phyloP scores from a whole-genome alignment of 129 eudicot genomes.

The Solidago caesia region DNA sequence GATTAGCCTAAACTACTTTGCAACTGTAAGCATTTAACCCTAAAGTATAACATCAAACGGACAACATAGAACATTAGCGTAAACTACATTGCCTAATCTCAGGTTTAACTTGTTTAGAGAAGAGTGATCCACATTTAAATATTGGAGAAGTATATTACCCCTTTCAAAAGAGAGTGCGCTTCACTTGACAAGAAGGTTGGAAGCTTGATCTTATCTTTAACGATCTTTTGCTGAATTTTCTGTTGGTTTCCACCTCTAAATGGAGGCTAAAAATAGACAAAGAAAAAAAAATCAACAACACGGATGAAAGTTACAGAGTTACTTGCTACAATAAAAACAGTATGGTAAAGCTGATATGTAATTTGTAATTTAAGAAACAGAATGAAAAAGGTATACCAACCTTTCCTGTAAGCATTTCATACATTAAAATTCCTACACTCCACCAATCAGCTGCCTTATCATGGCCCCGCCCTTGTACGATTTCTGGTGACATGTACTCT shows the following conservation, averaged over 20 bases:
- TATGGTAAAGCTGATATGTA: not conserved
- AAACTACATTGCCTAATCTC: not conserved
- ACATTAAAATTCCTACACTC: slow-evolving; percentile 81
- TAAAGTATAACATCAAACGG: not conserved
- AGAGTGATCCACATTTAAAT: not conserved
- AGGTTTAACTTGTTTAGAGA: not conserved
- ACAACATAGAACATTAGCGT: not conserved
- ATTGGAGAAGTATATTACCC: slow-evolving; percentile 40
- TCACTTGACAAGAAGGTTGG: slow-evolving; percentile 79
- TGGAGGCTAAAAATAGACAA: slow-evolving; percentile 63
- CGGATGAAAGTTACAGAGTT: not conserved
- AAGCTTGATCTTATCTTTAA: slow-evolving; percentile 74
- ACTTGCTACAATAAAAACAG: not conserved
- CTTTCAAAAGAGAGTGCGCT: slow-evolving; percentile 80
- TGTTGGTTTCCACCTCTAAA: slow-evolving; percentile 67
- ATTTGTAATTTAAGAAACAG: not conserved
- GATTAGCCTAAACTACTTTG: not conserved
- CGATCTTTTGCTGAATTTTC: slow-evolving; percentile 68
- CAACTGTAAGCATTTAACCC: not conserved
- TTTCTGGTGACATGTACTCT: slow-evolving; percentile 88
- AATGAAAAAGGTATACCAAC: slow-evolving; percentile 35
- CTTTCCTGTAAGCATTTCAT: slow-evolving; percentile 89
- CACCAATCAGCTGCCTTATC: slow-evolving; percentile 96
- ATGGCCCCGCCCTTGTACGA: slow-evolving; percentile 76
- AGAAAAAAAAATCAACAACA: slow-evolving; percentile 1